Evolutionary conservation across 148 eudicot species (phyloP).

Genomic region (Rhododendron henanense): DNA sequence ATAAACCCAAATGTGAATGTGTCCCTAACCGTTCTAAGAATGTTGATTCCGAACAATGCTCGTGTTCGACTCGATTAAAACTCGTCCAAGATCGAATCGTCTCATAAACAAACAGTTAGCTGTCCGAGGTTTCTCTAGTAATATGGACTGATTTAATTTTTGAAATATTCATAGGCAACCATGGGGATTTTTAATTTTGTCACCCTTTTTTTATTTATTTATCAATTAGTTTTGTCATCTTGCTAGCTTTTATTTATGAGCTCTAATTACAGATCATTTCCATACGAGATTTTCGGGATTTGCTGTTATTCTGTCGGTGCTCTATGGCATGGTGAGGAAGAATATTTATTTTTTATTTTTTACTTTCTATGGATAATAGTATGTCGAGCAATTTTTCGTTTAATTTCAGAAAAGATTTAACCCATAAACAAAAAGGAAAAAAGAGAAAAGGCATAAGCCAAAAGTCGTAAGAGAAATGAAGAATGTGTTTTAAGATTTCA

Average conservation of each 20-base stretch:
- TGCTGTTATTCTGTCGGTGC: neutral
- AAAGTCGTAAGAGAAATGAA: neutral
- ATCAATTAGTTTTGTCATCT: neutral
- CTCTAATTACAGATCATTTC: neutral
- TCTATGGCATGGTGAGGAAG: neutral
- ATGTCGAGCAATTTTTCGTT: neutral
- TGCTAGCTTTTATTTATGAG: neutral
- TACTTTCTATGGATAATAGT: too few species aligned
- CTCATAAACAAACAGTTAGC: too few species aligned
- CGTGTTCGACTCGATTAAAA: too few species aligned
- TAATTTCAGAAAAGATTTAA: neutral
- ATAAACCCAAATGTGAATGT: neutral
- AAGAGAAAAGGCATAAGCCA: neutral
- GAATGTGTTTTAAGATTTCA: neutral
- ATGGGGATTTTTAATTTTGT: neutral
- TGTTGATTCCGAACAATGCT: too few species aligned
- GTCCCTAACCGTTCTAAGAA: neutral
- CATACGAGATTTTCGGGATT: neutral
- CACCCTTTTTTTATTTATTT: too few species aligned
- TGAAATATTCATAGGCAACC: too few species aligned
- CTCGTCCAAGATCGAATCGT: too few species aligned
- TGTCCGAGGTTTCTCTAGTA: neutral
- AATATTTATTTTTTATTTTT: too few species aligned
- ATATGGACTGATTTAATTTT: neutral
- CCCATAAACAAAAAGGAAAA: too few species aligned